Base-by-base conservation (phyloP, 2,329 filamentous ascomycete genomes). In the Cladorrhinum sp. region DNA sequence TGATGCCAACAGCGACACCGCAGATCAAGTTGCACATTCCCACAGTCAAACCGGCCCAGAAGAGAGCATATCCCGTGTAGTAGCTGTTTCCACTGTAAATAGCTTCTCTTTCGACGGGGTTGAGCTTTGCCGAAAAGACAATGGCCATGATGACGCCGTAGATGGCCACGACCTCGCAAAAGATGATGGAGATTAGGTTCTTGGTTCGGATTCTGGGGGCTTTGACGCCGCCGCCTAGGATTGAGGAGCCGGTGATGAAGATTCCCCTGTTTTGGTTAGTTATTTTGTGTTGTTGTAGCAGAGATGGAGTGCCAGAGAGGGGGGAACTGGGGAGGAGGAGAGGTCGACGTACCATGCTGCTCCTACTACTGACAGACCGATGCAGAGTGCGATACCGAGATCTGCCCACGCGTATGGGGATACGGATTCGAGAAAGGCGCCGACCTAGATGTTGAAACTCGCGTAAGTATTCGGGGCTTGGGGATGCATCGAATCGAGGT, bases 111-210 rank as follows among this genome's bases (percentile, higher is more conserved):
- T 80, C 73, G 27, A 95, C 83, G 59, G 82, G 75, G 69, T 85
- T 83, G 69, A 99, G 79, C 77, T 97, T 96, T 64, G 93, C 85
- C 50, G 93, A 96, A 81, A 98, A 98, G 71, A 99, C 90, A 75
- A 99, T 99, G 70, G 93, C 90, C 92, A 99, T 99, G 79, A 99
- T 99, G 78, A 99, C 93, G 71, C 96, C 96, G 83, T 99, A 99
- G 77, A 99, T 99, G 77, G 95, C 95, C 72, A 99, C 95, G 73
- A 99, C 95, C 80, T 99, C 95, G 81, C 95, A 99, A 80, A 99
- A 99, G 79, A 99, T 98, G 77, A 99, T 99, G 71, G 93, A 98
- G 75, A 99, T 98, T 73, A 99, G 79, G 82, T 99, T 99, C 87
- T 99, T 99, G 65, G 95, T 99, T 75, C 95, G 91, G 78, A 99